Percentiles rank a stretch among this genome's conserved stretches.
Conservation (phyloP, 371 early-diverging fungal genomes). For the Mortierella sp. region DNA sequence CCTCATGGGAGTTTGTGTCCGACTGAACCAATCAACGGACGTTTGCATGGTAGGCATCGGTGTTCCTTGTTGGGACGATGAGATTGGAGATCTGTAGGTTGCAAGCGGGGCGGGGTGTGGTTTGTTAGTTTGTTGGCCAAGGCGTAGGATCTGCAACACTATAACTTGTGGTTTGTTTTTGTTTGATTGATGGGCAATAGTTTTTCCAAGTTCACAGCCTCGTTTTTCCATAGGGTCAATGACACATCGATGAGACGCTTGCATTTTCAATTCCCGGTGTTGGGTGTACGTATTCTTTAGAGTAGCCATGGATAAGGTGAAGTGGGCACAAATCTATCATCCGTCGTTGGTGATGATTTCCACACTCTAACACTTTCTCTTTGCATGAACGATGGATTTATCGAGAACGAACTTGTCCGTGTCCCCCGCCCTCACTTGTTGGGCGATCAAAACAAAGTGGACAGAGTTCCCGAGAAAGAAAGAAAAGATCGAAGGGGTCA, state of each 20-base stretch:
- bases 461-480: slow-evolving; percentile 4
- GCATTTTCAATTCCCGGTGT: background rate
- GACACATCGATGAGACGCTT: background rate
- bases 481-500: too few relatives aligned
- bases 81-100: background rate
- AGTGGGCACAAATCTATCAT: background rate
- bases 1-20: background rate
- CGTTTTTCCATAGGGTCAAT: background rate
- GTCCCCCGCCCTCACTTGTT: background rate
- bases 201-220: background rate
- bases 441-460: background rate
- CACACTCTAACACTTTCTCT: background rate
- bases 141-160: background rate
- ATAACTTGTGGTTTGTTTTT: too few relatives aligned
- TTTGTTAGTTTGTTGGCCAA: background rate
- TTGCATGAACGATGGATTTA: background rate
- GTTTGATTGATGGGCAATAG: background rate
- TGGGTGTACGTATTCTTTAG: background rate
- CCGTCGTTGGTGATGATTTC: background rate
- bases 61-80: background rate
- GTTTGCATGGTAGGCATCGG: background rate
- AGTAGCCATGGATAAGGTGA: background rate
- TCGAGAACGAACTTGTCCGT: background rate
- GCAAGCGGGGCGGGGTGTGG: background rate
- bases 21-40: background rate